phyloP scores from a whole-genome alignment of 2,329 filamentous ascomycete genomes.

The Cladosporium sp. region DNA sequence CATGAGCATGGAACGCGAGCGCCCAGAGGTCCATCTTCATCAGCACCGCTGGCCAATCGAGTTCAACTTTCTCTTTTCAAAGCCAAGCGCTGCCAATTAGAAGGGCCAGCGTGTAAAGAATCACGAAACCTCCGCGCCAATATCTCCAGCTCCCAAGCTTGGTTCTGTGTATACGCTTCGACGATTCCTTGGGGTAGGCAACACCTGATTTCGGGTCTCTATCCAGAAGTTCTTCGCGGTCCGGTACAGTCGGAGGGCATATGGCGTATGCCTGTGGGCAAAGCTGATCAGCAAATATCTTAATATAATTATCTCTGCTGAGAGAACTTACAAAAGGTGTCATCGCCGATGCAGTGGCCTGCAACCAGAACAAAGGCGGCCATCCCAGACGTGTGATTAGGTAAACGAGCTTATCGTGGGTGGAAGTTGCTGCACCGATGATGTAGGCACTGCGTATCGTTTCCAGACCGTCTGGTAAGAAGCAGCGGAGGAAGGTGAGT shows the following conservation, averaged over 20 bases:
- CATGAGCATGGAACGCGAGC: not conserved
- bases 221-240: conserved; percentile 51
- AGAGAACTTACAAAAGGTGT: conserved; percentile 37
- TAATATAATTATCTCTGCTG: not conserved
- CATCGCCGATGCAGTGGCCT: conserved; percentile 12
- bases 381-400: conserved; percentile 57
- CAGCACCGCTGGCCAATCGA: not conserved
- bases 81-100: conserved; percentile 6
- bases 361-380: conserved; percentile 53
- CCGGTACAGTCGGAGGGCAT: conserved; percentile 52
- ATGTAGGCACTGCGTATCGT: conserved; percentile 3
- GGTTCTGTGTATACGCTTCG: conserved; percentile 1
- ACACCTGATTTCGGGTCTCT: conserved; percentile 51
- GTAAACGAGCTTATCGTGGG: conserved; percentile 34
- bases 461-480: conserved; percentile 4
- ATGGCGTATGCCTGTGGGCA: conserved; percentile 47
- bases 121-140: conserved; percentile 4
- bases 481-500: not conserved
- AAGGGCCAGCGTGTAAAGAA: conserved; percentile 1
- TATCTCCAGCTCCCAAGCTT: conserved; percentile 8
- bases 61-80: not conserved
- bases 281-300: not conserved
- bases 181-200: conserved; percentile 38
- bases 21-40: not conserved
- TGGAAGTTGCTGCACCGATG: conserved; percentile 2